Evolutionary conservation across 306 rosid species (phyloP), one percentile per base, ranked within the genome.

Genomic region (Aeschynomene evenia): DNA sequence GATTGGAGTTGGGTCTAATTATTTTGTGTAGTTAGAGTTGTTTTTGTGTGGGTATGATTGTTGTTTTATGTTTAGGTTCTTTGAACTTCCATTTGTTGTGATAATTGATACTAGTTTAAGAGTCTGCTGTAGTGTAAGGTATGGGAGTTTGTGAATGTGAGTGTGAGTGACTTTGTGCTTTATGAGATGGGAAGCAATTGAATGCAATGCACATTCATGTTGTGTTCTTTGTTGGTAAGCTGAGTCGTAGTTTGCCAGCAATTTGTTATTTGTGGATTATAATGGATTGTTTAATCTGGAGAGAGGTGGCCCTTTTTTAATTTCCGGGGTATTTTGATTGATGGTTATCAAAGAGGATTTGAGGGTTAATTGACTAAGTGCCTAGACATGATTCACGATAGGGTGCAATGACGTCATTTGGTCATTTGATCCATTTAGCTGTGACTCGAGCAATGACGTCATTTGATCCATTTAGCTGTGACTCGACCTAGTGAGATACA

Each of bases 141-240:
- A 9, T 15, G 20, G n/a, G 12, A n/a, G 20, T 33, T 5, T 33
- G 8, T 33, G 0, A 2, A 9, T 68, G 3, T 55, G 28, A 40
- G n/a, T 3, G 2, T 12, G 65, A 18, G 45, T 29, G 46, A 14
- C 23, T 71, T 64, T 71, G 68, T 31, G 7, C n/a, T 40, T 45
- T 59, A 9, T 58, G 9, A 26, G 49, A 54, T 53, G 72, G 67
- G 36, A 23, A 59, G 29, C 60, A 18, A n/a, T n/a, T n/a, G n/a
- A n/a, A 59, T 39, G 70, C 13, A 5, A 23, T 20, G 29, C 39
- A 34, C 39, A 10, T 45, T 49, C 10, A 4, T 60, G 1, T 49
- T 5, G 0, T 48, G 1, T 36, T 33, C 19, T 61, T 31, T 34
- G 14, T 49, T 8, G 36, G 37, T 73, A 51, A 43, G 42, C 40